phyloP scores from a whole-genome alignment of 2,329 filamentous ascomycete genomes.

The Myriangium duriaei region DNA sequence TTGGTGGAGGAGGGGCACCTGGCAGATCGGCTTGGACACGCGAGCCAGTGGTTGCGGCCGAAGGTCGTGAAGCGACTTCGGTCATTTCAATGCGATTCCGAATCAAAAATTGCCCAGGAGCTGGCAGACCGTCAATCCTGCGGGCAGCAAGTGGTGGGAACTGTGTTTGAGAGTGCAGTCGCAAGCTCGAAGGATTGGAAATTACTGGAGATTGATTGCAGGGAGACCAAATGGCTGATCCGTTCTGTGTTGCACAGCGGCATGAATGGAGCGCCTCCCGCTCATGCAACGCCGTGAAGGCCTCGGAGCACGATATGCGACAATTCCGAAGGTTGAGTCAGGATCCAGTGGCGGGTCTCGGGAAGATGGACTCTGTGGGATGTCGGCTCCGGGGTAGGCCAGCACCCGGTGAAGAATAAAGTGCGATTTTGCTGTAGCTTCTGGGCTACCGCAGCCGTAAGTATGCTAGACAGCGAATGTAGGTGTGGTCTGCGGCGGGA shows the following conservation, averaged over 20 bases:
- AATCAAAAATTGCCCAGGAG: not conserved
- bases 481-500: not conserved
- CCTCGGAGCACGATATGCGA: too few relatives aligned
- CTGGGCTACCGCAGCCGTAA: not conserved
- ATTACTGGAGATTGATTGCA: too few relatives aligned
- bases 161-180: too few relatives aligned
- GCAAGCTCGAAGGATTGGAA: too few relatives aligned
- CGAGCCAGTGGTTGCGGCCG: conserved; percentile 19
- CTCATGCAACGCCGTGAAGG: too few relatives aligned
- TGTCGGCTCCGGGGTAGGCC: not conserved
- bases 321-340: too few relatives aligned
- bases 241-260: not conserved
- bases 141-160: too few relatives aligned
- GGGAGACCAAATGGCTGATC: too few relatives aligned
- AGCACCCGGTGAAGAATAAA: too few relatives aligned
- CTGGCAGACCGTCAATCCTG: not conserved
- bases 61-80: conserved; percentile 16
- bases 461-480: not conserved
- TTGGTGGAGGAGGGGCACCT: conserved; percentile 31
- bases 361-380: not conserved
- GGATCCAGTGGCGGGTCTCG: not conserved
- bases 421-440: conserved; percentile 1
- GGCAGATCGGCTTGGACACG: conserved; percentile 22
- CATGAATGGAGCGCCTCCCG: not conserved
- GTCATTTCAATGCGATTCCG: conserved; percentile 10